Conservation (phyloP, 352 stramenopile species). For the Pythium brachiatum region DNA sequence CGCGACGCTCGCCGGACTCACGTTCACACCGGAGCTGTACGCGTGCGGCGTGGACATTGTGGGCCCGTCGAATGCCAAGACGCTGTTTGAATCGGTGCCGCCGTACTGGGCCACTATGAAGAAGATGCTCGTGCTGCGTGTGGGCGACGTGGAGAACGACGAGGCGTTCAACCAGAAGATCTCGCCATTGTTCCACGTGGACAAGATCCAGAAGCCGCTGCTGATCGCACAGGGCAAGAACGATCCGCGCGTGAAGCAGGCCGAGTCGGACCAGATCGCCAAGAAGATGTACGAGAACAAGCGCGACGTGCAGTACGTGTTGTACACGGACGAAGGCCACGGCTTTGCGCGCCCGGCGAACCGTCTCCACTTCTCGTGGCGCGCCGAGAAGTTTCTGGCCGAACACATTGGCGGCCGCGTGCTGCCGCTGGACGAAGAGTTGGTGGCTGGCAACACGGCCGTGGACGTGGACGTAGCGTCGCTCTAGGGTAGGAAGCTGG, state of each 20-base stretch:
- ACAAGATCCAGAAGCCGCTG: conserved; percentile 73
- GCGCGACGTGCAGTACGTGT: conserved; percentile 70
- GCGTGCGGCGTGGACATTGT: conserved; percentile 79
- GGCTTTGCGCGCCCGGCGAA: conserved; percentile 67
- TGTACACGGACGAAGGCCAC: conserved; percentile 83
- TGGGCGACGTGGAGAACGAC: conserved; percentile 41
- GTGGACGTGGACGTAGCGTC: conserved; percentile 33
- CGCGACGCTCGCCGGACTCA: conserved; percentile 56
- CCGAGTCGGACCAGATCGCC: conserved; percentile 74
- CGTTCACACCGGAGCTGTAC: conserved; percentile 81
- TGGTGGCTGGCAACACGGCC: conserved; percentile 31
- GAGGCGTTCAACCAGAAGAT: conserved; percentile 37
- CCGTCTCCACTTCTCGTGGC: conserved; percentile 59
- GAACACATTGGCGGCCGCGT: conserved; percentile 32
- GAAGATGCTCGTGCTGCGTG: conserved; percentile 38
- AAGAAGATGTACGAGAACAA: conserved; percentile 62
- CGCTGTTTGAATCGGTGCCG: conserved; percentile 40
- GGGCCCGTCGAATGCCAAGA: conserved; percentile 43
- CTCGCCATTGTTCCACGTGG: conserved; percentile 69
- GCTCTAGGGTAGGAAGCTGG: too few species aligned
- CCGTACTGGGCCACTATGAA: conserved; percentile 42
- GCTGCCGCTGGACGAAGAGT: conserved; percentile 19
- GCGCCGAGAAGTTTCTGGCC: conserved; percentile 37
- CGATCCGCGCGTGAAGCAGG: conserved; percentile 71
- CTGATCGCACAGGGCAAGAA: conserved; percentile 81